Evolutionary conservation across 225 moss, liverwort and hornwort genomes (phyloP).

Genomic region (Physcomitrellopsis africana): DNA sequence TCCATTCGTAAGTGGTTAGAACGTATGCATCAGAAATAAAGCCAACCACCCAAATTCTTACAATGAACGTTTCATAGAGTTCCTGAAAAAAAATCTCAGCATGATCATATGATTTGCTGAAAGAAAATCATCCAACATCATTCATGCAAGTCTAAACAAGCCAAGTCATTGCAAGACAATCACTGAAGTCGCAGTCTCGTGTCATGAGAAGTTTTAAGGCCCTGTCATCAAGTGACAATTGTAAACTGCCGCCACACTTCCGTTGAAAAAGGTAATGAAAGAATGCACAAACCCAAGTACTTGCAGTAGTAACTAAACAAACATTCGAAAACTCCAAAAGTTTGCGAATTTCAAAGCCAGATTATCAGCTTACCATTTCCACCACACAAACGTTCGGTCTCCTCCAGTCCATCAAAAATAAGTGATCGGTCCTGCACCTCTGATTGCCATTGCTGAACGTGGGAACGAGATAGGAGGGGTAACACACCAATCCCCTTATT

Average conservation of each 20-base stretch:
- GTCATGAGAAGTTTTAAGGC: not conserved
- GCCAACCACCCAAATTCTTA: not conserved
- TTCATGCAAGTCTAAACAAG: not conserved
- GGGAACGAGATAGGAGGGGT: slow-evolving; percentile 32
- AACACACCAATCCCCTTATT: slow-evolving; percentile 37
- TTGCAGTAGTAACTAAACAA: not conserved
- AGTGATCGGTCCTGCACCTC: slow-evolving; percentile 75
- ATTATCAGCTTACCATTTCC: slow-evolving; percentile 61
- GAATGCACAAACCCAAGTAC: not conserved
- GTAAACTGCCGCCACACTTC: not conserved
- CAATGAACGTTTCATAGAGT: slow-evolving; percentile 1
- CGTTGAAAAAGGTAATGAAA: not conserved
- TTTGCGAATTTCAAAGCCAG: not conserved
- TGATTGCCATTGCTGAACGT: slow-evolving; percentile 56
- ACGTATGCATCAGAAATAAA: not conserved
- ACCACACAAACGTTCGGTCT: slow-evolving; percentile 64
- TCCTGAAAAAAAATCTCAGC: not conserved
- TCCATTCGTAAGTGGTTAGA: not conserved
- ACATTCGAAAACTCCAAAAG: not conserved
- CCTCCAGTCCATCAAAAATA: slow-evolving; percentile 61
- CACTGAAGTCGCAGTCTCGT: not conserved
- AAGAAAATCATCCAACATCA: not conserved
- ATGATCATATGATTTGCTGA: not conserved
- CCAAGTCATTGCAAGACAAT: not conserved
- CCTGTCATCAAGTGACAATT: not conserved